These are phyloP conservation scores for Eucalyptus fibrosa DNA, from an alignment of 345 rosid species.

Conservation along the genomic window DNA sequence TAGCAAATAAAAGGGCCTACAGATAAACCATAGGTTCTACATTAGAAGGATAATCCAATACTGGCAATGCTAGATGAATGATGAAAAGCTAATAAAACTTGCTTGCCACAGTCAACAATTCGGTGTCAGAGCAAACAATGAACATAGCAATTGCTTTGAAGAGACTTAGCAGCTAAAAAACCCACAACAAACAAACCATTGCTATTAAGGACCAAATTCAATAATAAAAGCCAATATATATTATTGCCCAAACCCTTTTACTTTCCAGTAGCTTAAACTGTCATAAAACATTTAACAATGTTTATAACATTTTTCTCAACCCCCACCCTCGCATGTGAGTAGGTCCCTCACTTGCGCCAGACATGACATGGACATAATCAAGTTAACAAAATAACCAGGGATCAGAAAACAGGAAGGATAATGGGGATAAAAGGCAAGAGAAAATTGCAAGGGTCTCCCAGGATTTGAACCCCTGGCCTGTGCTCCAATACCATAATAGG, in stretches of 20 bases:
- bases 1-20: conserved; percentile 79
- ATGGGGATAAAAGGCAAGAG: not conserved
- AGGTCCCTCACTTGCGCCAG: not conserved
- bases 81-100: not conserved
- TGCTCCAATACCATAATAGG: not conserved
- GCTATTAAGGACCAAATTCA: not conserved
- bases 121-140: not conserved
- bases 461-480: not conserved
- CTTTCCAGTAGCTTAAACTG: not conserved
- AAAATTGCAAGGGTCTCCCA: not conserved
- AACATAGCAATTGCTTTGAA: not conserved
- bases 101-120: not conserved
- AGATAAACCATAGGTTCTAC: not conserved
- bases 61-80: not conserved
- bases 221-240: not conserved
- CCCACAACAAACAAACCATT: not conserved
- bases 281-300: not conserved
- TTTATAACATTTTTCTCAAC: not conserved
- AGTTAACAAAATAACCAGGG: not conserved
- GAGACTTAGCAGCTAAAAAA: not conserved
- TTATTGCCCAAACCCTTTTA: not conserved
- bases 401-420: not conserved
- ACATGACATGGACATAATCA: not conserved
- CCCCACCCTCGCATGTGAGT: not conserved
- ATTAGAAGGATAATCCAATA: not conserved